Conservation (phyloP, 441 rosid genomes). For the Gossypium laxum region DNA sequence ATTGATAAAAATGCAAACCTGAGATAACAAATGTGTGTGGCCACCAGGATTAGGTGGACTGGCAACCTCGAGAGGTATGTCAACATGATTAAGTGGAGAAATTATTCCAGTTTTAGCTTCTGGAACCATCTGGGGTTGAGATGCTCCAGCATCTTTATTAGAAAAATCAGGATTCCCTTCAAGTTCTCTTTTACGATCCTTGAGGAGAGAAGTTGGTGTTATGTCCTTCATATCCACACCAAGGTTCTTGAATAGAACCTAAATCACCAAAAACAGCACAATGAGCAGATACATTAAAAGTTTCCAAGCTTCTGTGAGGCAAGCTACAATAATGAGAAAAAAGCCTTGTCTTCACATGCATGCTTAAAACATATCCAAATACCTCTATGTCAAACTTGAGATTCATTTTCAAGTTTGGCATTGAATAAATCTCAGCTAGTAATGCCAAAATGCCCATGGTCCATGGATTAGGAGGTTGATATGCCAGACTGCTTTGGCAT, state of each 20-base stretch:
- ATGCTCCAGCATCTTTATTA: conserved; percentile 70
- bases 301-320: neutral
- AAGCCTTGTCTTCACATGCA: neutral
- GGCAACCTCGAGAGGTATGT: conserved; percentile 67
- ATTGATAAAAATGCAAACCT: conserved; percentile 37
- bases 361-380: conserved; percentile 12
- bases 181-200: conserved; percentile 81
- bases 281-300: neutral
- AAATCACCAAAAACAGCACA: conserved; percentile 17
- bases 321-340: conserved; percentile 9
- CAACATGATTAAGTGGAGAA: conserved; percentile 60
- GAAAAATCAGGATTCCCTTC: conserved; percentile 98
- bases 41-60: conserved; percentile 58
- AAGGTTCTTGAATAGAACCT: conserved; percentile 91
- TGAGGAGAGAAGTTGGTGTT: conserved; percentile 77
- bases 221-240: conserved; percentile 88
- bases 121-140: conserved; percentile 65
- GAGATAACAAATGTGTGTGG: conserved; percentile 56
- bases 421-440: conserved; percentile 81
- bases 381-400: conserved; percentile 99
- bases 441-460: conserved; percentile 96
- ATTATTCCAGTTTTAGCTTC: conserved; percentile 64
- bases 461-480: conserved; percentile 99
- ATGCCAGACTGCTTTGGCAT: conserved; percentile 85
- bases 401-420: conserved; percentile 99